Conservation (phyloP, 116 monocot species). For the Posidonia oceanica region DNA sequence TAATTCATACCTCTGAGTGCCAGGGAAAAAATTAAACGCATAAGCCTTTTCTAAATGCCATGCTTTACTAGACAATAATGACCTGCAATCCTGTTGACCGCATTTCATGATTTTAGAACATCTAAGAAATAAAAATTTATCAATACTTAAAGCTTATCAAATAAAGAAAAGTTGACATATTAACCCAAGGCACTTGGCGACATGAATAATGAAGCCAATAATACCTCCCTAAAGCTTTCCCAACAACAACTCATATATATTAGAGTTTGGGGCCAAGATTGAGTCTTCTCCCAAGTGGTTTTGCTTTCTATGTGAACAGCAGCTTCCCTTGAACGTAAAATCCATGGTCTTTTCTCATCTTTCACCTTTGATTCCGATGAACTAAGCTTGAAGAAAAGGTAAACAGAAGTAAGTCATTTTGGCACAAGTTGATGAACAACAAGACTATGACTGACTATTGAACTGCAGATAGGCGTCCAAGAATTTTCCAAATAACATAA, state of each 20-base stretch:
- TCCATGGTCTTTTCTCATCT: conserved; percentile 95
- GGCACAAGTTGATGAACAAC: too few relatives aligned
- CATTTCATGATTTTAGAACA: not conserved
- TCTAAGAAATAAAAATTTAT: not conserved
- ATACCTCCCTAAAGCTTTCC: conserved; percentile 96
- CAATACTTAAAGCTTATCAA: not conserved
- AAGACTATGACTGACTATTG: too few relatives aligned
- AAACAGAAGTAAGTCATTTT: conserved; percentile 2
- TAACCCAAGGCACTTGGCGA: too few relatives aligned
- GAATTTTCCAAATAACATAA: too few relatives aligned
- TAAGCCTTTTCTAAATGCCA: conserved; percentile 95
- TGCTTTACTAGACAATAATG: conserved; percentile 43
- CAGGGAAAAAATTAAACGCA: conserved; percentile 95
- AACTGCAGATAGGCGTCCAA: too few relatives aligned
- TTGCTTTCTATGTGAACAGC: conserved; percentile 67
- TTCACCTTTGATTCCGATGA: conserved; percentile 35
- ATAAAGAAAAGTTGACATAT: not conserved
- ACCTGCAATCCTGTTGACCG: conserved; percentile 57
- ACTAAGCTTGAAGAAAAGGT: conserved; percentile 19
- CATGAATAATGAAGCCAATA: not conserved
- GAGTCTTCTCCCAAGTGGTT: conserved; percentile 33
- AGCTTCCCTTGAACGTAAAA: conserved; percentile 81
- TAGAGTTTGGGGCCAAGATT: conserved; percentile 67
- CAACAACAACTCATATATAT: conserved; percentile 98
- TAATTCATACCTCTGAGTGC: conserved; percentile 64